Evolutionary conservation across 345 rosid species (phyloP).

Genomic region (Hibiscus trionum): DNA sequence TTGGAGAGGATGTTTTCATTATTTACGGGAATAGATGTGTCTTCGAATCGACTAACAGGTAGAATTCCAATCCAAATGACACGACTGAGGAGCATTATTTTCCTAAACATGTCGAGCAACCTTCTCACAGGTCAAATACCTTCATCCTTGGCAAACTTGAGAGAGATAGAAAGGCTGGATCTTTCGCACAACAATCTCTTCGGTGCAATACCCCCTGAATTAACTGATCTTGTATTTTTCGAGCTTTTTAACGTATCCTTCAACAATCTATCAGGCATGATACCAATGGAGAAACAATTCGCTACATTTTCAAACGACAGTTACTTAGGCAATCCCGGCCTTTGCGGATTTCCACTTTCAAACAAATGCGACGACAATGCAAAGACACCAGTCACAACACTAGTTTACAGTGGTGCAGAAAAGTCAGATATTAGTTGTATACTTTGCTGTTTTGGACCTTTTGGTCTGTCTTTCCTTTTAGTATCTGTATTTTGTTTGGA

Average conservation of each 20-base stretch:
- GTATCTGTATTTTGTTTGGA: neutral
- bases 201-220: neutral
- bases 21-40: neutral
- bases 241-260: neutral
- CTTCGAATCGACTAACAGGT: constrained; percentile 13
- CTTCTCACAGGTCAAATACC: constrained; percentile 10
- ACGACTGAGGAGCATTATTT: fast-evolving
- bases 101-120: constrained; percentile 4
- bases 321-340: neutral
- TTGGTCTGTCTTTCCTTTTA: neutral
- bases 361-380: neutral
- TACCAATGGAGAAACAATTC: neutral
- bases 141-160: neutral
- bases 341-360: neutral
- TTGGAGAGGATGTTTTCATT: neutral
- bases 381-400: neutral
- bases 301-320: neutral
- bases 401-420: neutral
- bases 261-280: constrained; percentile 14
- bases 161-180: fast-evolving
- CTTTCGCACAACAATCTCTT: constrained; percentile 8
- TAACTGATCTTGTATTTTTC: fast-evolving
- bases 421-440: neutral
- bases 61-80: constrained; percentile 5
- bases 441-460: neutral